phyloP scores from a whole-genome alignment of 257 asterid genomes.

The Capsicum chinense region DNA sequence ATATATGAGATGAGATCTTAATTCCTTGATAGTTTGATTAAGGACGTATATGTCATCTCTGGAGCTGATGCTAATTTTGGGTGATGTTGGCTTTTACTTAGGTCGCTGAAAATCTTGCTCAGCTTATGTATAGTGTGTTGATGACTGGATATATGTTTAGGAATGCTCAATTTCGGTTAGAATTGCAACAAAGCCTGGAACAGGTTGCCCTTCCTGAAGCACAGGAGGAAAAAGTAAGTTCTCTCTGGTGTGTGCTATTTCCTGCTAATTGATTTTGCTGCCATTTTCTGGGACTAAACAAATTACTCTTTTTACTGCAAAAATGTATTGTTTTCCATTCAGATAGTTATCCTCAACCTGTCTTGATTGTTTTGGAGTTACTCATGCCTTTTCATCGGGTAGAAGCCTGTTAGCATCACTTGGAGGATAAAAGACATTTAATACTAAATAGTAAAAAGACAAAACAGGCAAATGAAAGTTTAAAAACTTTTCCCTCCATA shows the following conservation, averaged over 20 bases:
- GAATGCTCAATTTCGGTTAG: conserved; percentile 88
- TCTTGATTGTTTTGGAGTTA: neutral
- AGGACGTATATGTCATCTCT: neutral
- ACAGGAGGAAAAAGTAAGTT: conserved; percentile 59
- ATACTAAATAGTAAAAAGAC: neutral
- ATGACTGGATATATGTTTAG: conserved; percentile 99
- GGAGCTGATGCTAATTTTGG: conserved; percentile 28
- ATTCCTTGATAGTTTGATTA: neutral
- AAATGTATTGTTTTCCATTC: neutral
- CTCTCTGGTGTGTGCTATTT: conserved; percentile 13
- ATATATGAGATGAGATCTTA: conserved; percentile 8
- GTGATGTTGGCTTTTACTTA: conserved; percentile 37
- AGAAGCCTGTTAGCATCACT: neutral
- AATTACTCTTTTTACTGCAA: neutral
- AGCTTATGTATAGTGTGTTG: conserved; percentile 95
- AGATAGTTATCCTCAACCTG: neutral
- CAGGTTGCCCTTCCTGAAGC: conserved; percentile 97
- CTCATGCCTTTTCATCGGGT: neutral
- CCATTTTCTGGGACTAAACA: neutral
- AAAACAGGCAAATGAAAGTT: conserved; percentile 5
- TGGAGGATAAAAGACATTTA: neutral
- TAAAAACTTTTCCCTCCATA: neutral
- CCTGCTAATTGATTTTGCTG: neutral
- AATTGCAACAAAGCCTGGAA: conserved; percentile 93
- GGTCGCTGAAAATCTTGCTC: conserved; percentile 99